Base-by-base conservation (phyloP, 768 basidiomycete genomes). In the Pisolithus marmoratus region DNA sequence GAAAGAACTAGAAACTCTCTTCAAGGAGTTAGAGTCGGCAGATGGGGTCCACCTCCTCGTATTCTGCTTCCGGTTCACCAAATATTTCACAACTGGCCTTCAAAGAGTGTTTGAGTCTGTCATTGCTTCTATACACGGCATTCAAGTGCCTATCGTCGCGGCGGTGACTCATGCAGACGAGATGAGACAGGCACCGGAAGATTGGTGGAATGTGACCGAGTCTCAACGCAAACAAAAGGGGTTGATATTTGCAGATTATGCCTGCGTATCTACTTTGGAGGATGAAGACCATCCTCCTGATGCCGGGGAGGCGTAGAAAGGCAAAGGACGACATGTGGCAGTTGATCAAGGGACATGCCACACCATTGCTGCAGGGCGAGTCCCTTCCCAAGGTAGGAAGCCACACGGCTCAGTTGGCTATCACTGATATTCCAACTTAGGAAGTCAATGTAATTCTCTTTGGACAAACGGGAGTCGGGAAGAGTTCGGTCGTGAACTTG, bases 401-500 rank as follows among this genome's bases (percentile, higher is more conserved):
- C 8, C 24, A 8, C n/a, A 15, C 24, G 19, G 6, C 8, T 22
- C 40, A 7, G 8, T 8, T 24, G 24, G 17, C 23, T 15, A 15
- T 45, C 27, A 17, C 26, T 45, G 17, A 45, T 15, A 17, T 27
- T 5, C 7, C 17, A 44, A 6, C 43, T 14, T 11, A 45, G 43
- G 24, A 27, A 5, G 23, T 45, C 24, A 53, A 53, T 20, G 36
- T 53, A 14, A 34, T 55, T 8, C 31, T 55, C 2, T 51, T 53
- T n/a, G 54, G 54, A n/a, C 26, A 47, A 24, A 48, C 50, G 12
- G 54, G 54, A 11, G 29, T 36, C 12, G 54, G 54, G 8, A 55
- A 55, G 38, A 55, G 54, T 51, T 55, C 54, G 2, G 17, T 55
- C 19, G 45, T 55, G 27, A 55, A 55, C 50, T 15, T 55, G 24